phyloP scores from a whole-genome alignment of 768 basidiomycete genomes.

The Dictyophora rubrovolvata region DNA sequence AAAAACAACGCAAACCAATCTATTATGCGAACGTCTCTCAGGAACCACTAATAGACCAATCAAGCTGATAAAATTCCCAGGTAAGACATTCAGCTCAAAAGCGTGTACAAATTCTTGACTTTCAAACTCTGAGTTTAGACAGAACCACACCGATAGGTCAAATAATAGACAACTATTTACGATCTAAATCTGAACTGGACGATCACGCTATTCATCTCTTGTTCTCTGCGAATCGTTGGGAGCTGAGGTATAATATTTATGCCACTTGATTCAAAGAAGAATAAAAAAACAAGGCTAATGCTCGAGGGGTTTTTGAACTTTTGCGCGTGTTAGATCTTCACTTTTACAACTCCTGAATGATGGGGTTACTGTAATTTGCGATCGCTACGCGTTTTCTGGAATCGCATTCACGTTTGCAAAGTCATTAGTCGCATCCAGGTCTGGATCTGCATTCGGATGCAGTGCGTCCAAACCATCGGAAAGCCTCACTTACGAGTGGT shows the following conservation, averaged over 20 bases:
- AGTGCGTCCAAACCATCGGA: conserved; percentile 11
- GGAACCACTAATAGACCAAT: conserved; percentile 31
- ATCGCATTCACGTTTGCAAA: conserved; percentile 64
- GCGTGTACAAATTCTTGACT: neutral
- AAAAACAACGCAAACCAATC: conserved; percentile 78
- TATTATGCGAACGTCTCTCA: conserved; percentile 47
- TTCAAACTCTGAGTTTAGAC: conserved; percentile 42
- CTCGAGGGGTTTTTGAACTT: neutral
- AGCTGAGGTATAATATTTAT: conserved; percentile 67
- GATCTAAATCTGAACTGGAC: conserved; percentile 75
- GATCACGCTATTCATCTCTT: conserved; percentile 88
- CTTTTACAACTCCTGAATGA: conserved; percentile 49
- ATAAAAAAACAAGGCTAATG: neutral
- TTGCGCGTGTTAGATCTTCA: conserved; percentile 33
- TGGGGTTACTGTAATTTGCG: conserved; percentile 74
- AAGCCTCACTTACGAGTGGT: conserved; percentile 69
- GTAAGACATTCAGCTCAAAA: conserved; percentile 31
- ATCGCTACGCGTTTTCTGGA: conserved; percentile 95
- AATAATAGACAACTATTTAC: conserved; percentile 90
- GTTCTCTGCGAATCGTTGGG: conserved; percentile 97
- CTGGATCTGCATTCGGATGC: conserved; percentile 32
- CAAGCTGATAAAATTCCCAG: conserved; percentile 79
- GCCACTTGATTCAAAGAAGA: neutral
- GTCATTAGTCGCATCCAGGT: conserved; percentile 30
- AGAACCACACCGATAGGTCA: conserved; percentile 83